Base-by-base conservation (phyloP, 495 filamentous ascomycete species). In the Penicillium verhagenii region DNA sequence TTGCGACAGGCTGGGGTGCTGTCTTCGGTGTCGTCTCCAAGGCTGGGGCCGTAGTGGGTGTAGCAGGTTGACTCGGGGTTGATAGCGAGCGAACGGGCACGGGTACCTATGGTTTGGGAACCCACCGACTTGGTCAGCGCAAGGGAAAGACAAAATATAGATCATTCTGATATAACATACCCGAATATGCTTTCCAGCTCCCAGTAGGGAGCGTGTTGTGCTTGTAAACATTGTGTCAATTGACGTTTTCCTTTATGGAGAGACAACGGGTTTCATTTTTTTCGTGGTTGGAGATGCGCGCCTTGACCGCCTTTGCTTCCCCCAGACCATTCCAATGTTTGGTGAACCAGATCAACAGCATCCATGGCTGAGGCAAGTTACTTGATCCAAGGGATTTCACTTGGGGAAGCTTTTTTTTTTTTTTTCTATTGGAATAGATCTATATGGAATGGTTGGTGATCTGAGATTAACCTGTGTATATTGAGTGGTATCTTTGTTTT, bases 31-130 rank as follows among this genome's bases (percentile, higher is more conserved):
- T 35, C 47, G 54, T 62, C 54, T 55, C 42, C 37, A 51, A 52
- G n/a, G 55, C 50, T 24, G 56, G 39, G 42, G 44, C 47, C 40
- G 53, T 29, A 25, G 49, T 20, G 39, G 60, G 50, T 47, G 61
- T 53, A 53, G 25, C 53, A 19, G 61, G 46, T 33, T 60, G 59
- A 53, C 47, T 53, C 47, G 56, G 51, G 51, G 64, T 50, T 53
- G 65, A 68, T 61, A 66, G 55, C 40, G 59, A 56, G 45, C 66
- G 64, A 47, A 64, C 47, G 37, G 64, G 56, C 14, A 61, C 54
- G 18, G 65, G 56, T 51, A 59, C 56, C 66, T 69, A n/a, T 14
- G 21, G 43, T 45, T 19, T 11, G 10, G 10, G 4, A 33, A 35
- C 35, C 6, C 20, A 38, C 39, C 26, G 14, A 50, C 3, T 50